A percentile compares a stretch with the other conserved stretches of the same genome.
phyloP scores from a whole-genome alignment of 192 early-diverging fungal species.

The Mortierella claussenii region DNA sequence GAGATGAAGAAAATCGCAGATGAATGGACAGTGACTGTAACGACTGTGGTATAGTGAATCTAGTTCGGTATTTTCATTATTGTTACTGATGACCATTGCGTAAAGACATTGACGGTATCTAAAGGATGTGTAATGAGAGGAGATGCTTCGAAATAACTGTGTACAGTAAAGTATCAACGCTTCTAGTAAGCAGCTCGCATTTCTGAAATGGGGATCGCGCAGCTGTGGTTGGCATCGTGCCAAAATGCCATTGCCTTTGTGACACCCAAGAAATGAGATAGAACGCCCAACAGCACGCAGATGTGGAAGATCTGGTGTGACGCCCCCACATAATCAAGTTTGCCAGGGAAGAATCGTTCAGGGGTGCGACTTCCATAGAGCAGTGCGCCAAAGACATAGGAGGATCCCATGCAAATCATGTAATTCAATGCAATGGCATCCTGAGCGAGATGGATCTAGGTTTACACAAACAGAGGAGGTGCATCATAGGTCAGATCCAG shows the following conservation, averaged over 20 bases:
- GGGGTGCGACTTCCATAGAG: slow-evolving; percentile 89
- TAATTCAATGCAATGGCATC: slow-evolving; percentile 72
- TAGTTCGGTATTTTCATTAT: too few species aligned
- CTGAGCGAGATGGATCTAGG: slow-evolving; percentile 39
- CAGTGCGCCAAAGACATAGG: slow-evolving; percentile 85
- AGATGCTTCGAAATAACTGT: too few species aligned
- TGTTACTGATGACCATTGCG: too few species aligned
- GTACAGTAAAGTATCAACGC: too few species aligned
- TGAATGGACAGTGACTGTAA: slow-evolving; percentile 35
- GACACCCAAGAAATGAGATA: slow-evolving; percentile 77
- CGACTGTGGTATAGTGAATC: too few species aligned
- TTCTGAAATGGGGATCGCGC: slow-evolving; percentile 28
- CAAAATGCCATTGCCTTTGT: slow-evolving; percentile 65
- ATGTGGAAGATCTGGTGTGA: slow-evolving; percentile 95
- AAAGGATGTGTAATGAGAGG: not conserved
- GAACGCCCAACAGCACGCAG: slow-evolving; percentile 79
- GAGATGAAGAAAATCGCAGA: slow-evolving; percentile 21
- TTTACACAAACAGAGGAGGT: too few species aligned
- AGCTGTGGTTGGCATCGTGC: slow-evolving; percentile 57
- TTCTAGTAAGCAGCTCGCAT: slow-evolving; percentile 22
- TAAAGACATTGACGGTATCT: not conserved
- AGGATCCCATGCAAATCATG: slow-evolving; percentile 76
- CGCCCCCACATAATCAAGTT: slow-evolving; percentile 80
- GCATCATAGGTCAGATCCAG: not conserved
- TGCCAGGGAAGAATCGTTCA: slow-evolving; percentile 88